These are phyloP conservation scores for Claviceps fusiformis DNA, from an alignment of 2,329 filamentous ascomycete species.

Conservation along the genomic window DNA sequence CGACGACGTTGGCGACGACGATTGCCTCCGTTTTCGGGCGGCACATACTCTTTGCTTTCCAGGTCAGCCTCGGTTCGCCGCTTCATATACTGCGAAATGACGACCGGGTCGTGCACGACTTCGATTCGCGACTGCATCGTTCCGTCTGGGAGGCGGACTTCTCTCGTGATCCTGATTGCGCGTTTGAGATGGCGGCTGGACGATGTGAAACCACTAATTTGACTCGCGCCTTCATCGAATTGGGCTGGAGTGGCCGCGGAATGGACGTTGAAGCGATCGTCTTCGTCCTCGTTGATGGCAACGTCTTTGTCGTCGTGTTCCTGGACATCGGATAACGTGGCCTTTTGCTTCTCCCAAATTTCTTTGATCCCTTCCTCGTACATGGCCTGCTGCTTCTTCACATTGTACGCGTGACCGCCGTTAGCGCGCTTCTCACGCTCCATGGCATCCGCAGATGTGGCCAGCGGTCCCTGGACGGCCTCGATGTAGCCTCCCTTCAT, in stretches of 20 bases:
- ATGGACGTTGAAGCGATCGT: conserved; percentile 59
- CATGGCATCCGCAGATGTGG: conserved; percentile 67
- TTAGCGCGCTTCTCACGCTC: conserved; percentile 79
- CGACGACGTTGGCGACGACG: not conserved
- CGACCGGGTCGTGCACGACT: conserved; percentile 63
- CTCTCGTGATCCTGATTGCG: conserved; percentile 58
- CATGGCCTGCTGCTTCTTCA: conserved; percentile 81
- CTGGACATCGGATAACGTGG: conserved; percentile 58
- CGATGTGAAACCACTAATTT: conserved; percentile 55
- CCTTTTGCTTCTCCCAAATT: conserved; percentile 84
- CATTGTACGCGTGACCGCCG: conserved; percentile 93
- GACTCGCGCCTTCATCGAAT: conserved; percentile 66
- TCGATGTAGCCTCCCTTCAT: conserved; percentile 97
- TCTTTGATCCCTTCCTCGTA: conserved; percentile 84
- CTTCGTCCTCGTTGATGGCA: conserved; percentile 43
- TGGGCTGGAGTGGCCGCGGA: conserved; percentile 53
- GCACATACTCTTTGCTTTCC: conserved; percentile 56
- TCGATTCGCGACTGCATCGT: conserved; percentile 51
- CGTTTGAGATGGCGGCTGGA: conserved; percentile 56
- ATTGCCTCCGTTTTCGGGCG: not conserved
- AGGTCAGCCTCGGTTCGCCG: conserved; percentile 58
- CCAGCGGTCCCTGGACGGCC: conserved; percentile 54
- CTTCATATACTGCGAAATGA: conserved; percentile 81
- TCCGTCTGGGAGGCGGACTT: conserved; percentile 29
- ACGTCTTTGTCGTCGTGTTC: conserved; percentile 53